Conservation (phyloP, 2,329 filamentous ascomycete species). For the Scedosporium apiospermum region DNA sequence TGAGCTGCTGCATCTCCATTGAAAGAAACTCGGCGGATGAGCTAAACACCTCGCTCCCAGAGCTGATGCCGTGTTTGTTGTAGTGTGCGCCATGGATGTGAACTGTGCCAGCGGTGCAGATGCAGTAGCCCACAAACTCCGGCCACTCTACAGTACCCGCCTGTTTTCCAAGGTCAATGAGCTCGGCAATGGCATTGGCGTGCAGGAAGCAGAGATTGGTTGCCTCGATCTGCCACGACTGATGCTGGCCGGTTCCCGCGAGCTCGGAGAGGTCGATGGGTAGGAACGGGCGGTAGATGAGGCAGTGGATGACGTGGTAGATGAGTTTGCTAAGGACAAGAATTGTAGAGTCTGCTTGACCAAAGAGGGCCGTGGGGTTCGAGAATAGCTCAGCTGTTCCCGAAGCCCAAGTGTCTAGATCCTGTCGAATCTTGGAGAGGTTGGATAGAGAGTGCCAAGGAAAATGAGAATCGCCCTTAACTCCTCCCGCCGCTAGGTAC, state of each 20-base stretch:
- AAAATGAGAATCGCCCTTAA: conserved; percentile 84
- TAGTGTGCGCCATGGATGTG: conserved; percentile 84
- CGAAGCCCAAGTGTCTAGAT: conserved; percentile 76
- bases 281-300: conserved; percentile 79
- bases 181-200: conserved; percentile 76
- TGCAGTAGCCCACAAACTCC: conserved; percentile 76
- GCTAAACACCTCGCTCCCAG: conserved; percentile 53
- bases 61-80: conserved; percentile 35
- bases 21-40: conserved; percentile 59
- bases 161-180: conserved; percentile 70
- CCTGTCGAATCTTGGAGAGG: conserved; percentile 75
- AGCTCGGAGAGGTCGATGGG: conserved; percentile 77
- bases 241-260: conserved; percentile 70
- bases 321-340: conserved; percentile 77
- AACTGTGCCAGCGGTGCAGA: conserved; percentile 78
- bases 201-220: conserved; percentile 81
- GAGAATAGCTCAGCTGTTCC: conserved; percentile 73
- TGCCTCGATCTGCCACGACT: conserved; percentile 87
- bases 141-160: conserved; percentile 74
- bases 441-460: conserved; percentile 84
- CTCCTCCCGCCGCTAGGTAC: conserved; percentile 75
- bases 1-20: conserved; percentile 70
- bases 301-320: conserved; percentile 77
- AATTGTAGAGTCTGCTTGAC: conserved; percentile 67
- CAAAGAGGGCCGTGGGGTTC: conserved; percentile 65